phyloP scores from a whole-genome alignment of 2,329 filamentous ascomycete genomes.

The Blumeria hordei region DNA sequence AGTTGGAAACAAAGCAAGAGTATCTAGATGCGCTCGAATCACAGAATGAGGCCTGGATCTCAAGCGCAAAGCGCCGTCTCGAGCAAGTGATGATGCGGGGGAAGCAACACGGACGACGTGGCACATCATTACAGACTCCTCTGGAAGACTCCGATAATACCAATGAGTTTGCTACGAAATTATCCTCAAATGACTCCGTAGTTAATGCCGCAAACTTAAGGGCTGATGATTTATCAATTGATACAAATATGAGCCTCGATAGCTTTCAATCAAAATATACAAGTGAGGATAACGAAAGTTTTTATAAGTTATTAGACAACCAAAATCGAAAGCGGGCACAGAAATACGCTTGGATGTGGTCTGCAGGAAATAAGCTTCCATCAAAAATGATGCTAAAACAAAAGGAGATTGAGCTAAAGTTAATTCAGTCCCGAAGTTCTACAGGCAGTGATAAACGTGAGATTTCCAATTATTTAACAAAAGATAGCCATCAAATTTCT shows the following conservation, averaged over 20 bases:
- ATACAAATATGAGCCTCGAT: constrained; percentile 58
- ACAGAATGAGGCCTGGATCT: constrained; percentile 65
- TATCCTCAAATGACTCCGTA: constrained; percentile 30
- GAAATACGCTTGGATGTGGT: constrained; percentile 76
- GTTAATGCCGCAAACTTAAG: constrained; percentile 16
- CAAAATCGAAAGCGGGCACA: constrained; percentile 68
- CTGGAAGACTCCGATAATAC: constrained; percentile 10
- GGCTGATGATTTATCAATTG: constrained; percentile 25
- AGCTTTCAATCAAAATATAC: constrained; percentile 86
- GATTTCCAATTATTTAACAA: constrained; percentile 35
- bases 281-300: constrained; percentile 93
- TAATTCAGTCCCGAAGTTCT: constrained; percentile 21
- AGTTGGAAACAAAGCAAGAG: constrained; percentile 70
- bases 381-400: constrained; percentile 55
- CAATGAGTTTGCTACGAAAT: neutral
- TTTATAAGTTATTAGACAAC: constrained; percentile 74
- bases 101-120: constrained; percentile 18
- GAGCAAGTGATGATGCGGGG: constrained; percentile 64
- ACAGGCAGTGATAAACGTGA: constrained; percentile 30
- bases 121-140: constrained; percentile 15
- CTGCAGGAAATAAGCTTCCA: constrained; percentile 60
- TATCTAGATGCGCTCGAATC: constrained; percentile 82
- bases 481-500: constrained; percentile 43
- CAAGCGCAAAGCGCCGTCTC: constrained; percentile 48
- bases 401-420: constrained; percentile 31